Conservation (phyloP, 179 eudicot species). For the Corrigiola litoralis region DNA sequence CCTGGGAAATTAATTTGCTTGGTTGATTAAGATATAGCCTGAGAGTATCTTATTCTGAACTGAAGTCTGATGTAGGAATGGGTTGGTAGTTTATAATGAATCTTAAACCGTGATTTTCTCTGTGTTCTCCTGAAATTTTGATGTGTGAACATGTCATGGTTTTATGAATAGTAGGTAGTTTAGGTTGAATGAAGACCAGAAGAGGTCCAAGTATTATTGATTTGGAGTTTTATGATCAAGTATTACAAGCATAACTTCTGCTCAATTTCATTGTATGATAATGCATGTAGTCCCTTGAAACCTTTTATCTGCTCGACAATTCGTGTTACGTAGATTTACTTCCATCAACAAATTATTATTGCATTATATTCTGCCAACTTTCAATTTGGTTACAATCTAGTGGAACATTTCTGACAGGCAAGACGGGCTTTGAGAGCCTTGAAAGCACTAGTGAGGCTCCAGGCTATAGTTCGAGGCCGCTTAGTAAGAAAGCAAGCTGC, state of each 20-base stretch:
- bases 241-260: background rate
- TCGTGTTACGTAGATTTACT: no score
- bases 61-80: no score
- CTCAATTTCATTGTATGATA: background rate
- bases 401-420: conserved; percentile 40
- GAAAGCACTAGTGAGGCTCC: conserved; percentile 75
- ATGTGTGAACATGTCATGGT: background rate
- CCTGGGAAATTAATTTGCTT: no score
- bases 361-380: background rate
- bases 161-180: no score
- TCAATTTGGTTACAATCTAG: background rate
- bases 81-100: no score
- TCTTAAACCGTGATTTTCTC: no score
- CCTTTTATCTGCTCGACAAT: background rate
- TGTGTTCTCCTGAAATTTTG: no score
- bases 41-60: no score
- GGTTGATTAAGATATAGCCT: no score
- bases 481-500: conserved; percentile 87
- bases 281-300: background rate
- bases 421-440: conserved; percentile 78
- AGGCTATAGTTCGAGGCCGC: conserved; percentile 86
- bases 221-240: background rate
- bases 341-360: background rate
- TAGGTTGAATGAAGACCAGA: no score
- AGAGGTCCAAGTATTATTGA: background rate